Base-by-base conservation (phyloP, 192 early-diverging fungal genomes). In the Dissophora globulifera region DNA sequence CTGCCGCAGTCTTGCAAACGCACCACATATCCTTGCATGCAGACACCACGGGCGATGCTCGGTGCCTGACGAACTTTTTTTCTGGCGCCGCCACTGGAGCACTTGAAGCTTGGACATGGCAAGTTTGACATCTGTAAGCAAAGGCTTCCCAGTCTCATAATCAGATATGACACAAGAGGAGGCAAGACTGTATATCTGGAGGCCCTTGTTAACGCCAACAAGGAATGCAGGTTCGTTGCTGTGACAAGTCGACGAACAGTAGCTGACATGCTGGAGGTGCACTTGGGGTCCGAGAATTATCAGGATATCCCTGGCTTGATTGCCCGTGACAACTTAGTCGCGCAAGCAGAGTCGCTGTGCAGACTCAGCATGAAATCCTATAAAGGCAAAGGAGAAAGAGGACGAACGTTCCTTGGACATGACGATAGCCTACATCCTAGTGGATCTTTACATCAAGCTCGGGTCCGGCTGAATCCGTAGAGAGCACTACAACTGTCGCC, bases 121-220 rank as follows among this genome's bases (percentile, higher is more conserved):
- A 51, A 66, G 45, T 27, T 66, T 16, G 63, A 49, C 13, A 67
- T 27, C 26, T 30, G 2, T 12, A 32, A 12, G 31, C 41, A 65
- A 26, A 43, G 58, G 35, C 65, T 55, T 16, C 55, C 65, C 23
- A 67, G 65, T 22, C 30, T 67, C 32, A 25, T 67, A 26, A 49
- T 67, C 22, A 12, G 31, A 50, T 23, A 35, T 23, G 65, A 50
- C 32, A 67, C 55, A n/a, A 48, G 55, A 22, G 20, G 31, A 1
- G 54, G 54, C 46, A 67, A 67, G 48, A 67, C 65, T 15, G 47
- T 51, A 22, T 67, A 31, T 9, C 15, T 9, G 3, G 65, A 58
- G 46, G 11, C 1, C 3, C 35, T 58, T 32, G 40, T 67, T 16
- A 27, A 41, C 7, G 48, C 47, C 6, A 58, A 67, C 42, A 50